These are phyloP conservation scores for Trichoderma aggressivum DNA, from an alignment of 2,329 filamentous ascomycete species.

Conservation along the genomic window DNA sequence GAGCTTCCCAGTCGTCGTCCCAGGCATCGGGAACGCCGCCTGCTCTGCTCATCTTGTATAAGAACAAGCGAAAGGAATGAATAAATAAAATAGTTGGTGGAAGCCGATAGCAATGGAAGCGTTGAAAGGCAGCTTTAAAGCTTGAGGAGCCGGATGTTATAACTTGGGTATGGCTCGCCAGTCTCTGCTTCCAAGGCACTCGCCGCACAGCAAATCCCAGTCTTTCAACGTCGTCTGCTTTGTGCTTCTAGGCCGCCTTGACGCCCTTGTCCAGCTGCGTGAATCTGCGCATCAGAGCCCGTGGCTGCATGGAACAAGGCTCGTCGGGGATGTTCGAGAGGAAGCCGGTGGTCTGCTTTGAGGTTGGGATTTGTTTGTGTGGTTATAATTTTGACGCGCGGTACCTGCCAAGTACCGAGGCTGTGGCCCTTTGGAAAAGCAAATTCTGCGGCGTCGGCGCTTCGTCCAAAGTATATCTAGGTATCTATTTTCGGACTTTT, in stretches of 20 bases:
- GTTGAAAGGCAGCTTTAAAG: not conserved
- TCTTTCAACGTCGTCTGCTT: not conserved
- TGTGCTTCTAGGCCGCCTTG: not conserved
- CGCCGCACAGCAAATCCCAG: not conserved
- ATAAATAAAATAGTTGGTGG: not conserved
- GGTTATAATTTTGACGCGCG: not conserved
- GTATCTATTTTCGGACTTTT: constrained; percentile 2
- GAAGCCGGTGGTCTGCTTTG: not conserved
- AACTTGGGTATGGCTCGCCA: not conserved
- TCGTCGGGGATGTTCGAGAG: not conserved
- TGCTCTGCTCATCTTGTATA: constrained; percentile 39
- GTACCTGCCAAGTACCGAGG: constrained; percentile 3
- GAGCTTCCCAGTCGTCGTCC: constrained; percentile 85
- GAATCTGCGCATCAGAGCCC: not conserved
- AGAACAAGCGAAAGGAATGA: not conserved
- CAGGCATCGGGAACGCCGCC: constrained; percentile 68
- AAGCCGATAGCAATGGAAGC: not conserved
- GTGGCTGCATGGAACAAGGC: not conserved
- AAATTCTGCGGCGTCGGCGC: not conserved
- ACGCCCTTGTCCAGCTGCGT: not conserved
- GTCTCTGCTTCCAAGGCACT: not conserved
- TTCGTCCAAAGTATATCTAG: not conserved
- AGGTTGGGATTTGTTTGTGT: not conserved
- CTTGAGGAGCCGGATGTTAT: not conserved
- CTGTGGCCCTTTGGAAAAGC: not conserved